Conservation (phyloP, 768 basidiomycete species). For the Mrakia frigida region DNA sequence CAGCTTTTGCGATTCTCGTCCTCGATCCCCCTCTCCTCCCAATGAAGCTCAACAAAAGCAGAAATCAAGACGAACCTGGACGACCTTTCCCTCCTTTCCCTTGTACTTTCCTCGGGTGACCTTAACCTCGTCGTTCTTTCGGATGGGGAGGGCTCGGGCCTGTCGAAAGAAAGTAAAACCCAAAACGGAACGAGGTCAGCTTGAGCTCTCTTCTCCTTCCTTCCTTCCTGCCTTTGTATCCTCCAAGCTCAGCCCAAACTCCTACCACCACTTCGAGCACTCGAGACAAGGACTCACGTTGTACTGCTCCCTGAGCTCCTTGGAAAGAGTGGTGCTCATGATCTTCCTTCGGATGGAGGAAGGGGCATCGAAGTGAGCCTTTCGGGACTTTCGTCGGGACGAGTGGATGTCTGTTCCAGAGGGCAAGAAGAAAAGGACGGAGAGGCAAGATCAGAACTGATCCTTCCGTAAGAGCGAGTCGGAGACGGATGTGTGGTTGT, state of each 20-base stretch:
- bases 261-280: background rate
- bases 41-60: background rate
- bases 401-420: slow-evolving; percentile 31
- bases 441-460: background rate
- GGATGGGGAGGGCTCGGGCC: slow-evolving; percentile 87
- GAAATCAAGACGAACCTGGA: slow-evolving; percentile 45
- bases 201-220: background rate
- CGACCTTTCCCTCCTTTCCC: slow-evolving; percentile 97
- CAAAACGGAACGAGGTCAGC: background rate
- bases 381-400: slow-evolving; percentile 87
- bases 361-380: slow-evolving; percentile 94
- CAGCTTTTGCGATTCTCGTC: background rate
- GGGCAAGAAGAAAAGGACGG: background rate
- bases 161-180: slow-evolving; percentile 43
- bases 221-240: background rate
- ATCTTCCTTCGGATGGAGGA: slow-evolving; percentile 94
- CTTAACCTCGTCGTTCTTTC: slow-evolving; percentile 92
- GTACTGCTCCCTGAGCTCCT: slow-evolving; percentile 89
- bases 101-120: slow-evolving; percentile 95
- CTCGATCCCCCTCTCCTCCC: background rate
- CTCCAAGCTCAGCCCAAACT: background rate
- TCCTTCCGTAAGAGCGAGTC: background rate
- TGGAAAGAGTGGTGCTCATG: slow-evolving; percentile 92
- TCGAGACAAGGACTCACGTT: slow-evolving; percentile 58
- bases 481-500: background rate